phyloP scores from a whole-genome alignment of 345 rosid species.

The Euphorbia peplus region DNA sequence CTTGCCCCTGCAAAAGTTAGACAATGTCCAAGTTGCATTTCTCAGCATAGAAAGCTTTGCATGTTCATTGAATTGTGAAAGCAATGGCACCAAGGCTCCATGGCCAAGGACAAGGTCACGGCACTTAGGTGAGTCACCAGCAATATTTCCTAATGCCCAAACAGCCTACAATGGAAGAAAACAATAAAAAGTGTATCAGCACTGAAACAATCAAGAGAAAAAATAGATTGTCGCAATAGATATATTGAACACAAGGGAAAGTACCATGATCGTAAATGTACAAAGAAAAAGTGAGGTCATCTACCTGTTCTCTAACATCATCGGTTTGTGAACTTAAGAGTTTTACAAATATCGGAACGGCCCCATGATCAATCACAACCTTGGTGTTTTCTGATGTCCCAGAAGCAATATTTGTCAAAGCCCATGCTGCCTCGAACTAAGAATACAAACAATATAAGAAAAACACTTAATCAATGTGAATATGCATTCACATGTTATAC shows the following conservation, averaged over 20 bases:
- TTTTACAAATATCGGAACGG: conserved; percentile 26
- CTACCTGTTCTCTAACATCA: conserved; percentile 33
- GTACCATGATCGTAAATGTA: background rate
- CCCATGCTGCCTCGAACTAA: conserved; percentile 35
- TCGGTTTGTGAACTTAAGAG: conserved; percentile 25
- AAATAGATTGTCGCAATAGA: too few relatives aligned
- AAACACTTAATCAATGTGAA: background rate
- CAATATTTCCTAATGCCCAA: conserved; percentile 35
- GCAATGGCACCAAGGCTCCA: conserved; percentile 26
- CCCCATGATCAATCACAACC: conserved; percentile 30
- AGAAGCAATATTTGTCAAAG: conserved; percentile 29
- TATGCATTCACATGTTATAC: background rate
- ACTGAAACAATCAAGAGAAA: background rate
- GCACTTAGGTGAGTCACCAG: conserved; percentile 34
- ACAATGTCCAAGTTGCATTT: conserved; percentile 34
- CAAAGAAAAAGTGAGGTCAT: background rate
- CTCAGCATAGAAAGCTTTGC: conserved; percentile 33
- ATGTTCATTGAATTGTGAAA: conserved; percentile 27
- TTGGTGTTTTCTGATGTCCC: conserved; percentile 32
- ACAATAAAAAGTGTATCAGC: background rate
- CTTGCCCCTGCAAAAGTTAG: conserved; percentile 36
- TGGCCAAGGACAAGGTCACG: conserved; percentile 28
- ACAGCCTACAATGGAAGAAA: conserved; percentile 18
- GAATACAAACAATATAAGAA: background rate
- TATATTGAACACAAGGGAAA: background rate